Evolutionary conservation across 176 grass and related monocot species (phyloP), one percentile per base, ranked within the genome.

Genomic region (Otatea glauca): DNA sequence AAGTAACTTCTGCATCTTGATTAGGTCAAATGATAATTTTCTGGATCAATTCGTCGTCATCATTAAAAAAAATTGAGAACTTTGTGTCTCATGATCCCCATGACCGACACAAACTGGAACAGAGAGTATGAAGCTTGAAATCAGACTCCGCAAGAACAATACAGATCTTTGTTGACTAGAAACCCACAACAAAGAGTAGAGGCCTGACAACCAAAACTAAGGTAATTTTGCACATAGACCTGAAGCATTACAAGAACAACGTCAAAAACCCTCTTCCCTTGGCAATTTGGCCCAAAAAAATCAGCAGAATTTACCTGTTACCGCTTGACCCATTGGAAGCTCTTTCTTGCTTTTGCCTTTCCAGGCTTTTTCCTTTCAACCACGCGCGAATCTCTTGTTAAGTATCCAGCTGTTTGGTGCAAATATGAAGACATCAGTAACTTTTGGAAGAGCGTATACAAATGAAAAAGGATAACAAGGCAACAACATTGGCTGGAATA

Each of bases 281-380:
- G 41, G 35, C 13, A 45, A 74, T 59, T 74, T 37, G 0, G 41
- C 7, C 35, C 37, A 25, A 72, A 41, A 16, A 32, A 25, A 17
- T 9, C 0, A 14, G 53, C 13, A n/a, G 3, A 35, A 39, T 69
- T 70, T 92, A 89, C 91, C 89, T 94, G 84, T 83, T 94, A 99
- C 58, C 96, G 91, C 86, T 99, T 99, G 81, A 99, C 96, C 91
- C 96, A 99, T 86, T 94, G 96, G 86, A 94, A 99, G 81, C 93
- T 99, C 91, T 96, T 99, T 84, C 91, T 94, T 83, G 96, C 93
- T 87, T 99, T 99, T 11, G 93, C 93, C 81, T 96, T 99, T 58
- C 96, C 96, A 73, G 96, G 93, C 60, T 96, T 99, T 70, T 96
- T 96, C 75, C 91, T 94, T 92, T 94, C 93, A 29, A 99, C 93